phyloP scores from a whole-genome alignment of 208 protist genomes.

The Trypanosoma cruzi region DNA sequence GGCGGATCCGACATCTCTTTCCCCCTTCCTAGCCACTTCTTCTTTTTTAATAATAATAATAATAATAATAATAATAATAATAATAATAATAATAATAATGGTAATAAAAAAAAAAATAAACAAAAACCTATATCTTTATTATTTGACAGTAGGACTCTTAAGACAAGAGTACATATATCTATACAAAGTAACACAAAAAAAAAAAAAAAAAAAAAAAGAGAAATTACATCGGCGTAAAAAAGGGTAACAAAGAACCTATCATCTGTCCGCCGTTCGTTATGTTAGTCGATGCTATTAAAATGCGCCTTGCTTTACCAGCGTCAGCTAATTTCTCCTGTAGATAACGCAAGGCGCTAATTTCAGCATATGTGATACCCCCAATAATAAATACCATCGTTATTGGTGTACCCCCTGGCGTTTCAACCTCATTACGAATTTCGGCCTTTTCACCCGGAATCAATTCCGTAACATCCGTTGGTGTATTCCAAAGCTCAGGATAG shows the following conservation, averaged over 20 bases:
- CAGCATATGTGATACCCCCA: slow-evolving; percentile 92
- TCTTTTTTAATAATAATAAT: slow-evolving; percentile 8
- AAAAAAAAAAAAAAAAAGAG: neutral
- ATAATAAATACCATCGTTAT: slow-evolving; percentile 91
- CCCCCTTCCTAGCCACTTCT: neutral
- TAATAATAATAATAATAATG: neutral
- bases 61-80: slow-evolving; percentile 11
- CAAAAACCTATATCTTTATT: neutral
- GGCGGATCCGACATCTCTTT: slow-evolving; percentile 38
- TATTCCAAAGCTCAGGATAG: slow-evolving; percentile 46
- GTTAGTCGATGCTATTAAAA: slow-evolving; percentile 66
- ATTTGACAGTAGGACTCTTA: neutral
- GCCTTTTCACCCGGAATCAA: slow-evolving; percentile 52
- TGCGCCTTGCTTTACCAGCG: slow-evolving; percentile 37
- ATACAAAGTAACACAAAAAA: too few relatives aligned
- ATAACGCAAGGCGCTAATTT: slow-evolving; percentile 92
- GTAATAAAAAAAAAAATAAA: slow-evolving; percentile 12
- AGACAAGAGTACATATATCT: neutral
- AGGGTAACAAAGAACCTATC: slow-evolving; percentile 55
- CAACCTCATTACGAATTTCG: slow-evolving; percentile 50
- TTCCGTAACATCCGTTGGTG: slow-evolving; percentile 36
- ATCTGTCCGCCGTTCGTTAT: slow-evolving; percentile 63
- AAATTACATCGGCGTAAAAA: slow-evolving; percentile 11
- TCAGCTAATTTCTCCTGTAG: slow-evolving; percentile 57
- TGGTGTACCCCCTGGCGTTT: slow-evolving; percentile 32